Conservation (phyloP, 257 asterid genomes). For the Osmanthus fragrans region DNA sequence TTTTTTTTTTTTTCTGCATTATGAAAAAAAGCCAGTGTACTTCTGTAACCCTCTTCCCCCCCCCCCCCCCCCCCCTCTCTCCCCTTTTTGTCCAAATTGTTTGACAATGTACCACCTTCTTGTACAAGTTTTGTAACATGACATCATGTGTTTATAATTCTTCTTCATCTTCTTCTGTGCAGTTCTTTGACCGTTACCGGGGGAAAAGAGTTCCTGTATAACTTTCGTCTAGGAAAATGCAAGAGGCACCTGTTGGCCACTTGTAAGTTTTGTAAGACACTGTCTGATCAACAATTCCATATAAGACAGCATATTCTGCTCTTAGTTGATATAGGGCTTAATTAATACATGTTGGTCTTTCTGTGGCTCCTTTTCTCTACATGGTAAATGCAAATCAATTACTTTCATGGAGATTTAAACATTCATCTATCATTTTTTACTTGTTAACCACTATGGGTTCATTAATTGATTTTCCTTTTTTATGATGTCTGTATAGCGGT, state of each 20-base stretch:
- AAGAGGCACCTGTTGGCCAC: conserved; percentile 7
- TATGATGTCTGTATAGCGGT: neutral
- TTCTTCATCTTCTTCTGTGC: conserved; percentile 31
- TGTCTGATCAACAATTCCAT: conserved; percentile 19
- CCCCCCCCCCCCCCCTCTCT: too few relatives aligned
- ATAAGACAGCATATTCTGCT: conserved; percentile 21
- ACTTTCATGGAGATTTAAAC: conserved; percentile 17
- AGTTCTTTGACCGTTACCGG: conserved; percentile 78
- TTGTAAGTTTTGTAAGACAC: conserved; percentile 43
- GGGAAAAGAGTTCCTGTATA: conserved; percentile 81
- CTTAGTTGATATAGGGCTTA: conserved; percentile 23
- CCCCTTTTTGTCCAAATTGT: neutral
- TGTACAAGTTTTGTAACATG: neutral
- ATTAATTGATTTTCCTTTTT: conserved; percentile 3
- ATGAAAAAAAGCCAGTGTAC: neutral
- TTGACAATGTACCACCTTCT: conserved; percentile 1
- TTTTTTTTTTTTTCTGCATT: neutral
- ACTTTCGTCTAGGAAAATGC: conserved; percentile 19
- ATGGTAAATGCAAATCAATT: conserved; percentile 14
- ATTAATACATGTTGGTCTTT: conserved; percentile 10
- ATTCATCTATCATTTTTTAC: conserved; percentile 8
- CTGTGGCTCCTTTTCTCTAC: conserved; percentile 6
- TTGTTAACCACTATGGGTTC: conserved; percentile 3
- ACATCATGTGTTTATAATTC: conserved; percentile 18
- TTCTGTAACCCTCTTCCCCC: neutral